These are phyloP conservation scores for Taphrina pruni DNA, from an alignment of 1,139 yeast species.

Conservation along the genomic window DNA sequence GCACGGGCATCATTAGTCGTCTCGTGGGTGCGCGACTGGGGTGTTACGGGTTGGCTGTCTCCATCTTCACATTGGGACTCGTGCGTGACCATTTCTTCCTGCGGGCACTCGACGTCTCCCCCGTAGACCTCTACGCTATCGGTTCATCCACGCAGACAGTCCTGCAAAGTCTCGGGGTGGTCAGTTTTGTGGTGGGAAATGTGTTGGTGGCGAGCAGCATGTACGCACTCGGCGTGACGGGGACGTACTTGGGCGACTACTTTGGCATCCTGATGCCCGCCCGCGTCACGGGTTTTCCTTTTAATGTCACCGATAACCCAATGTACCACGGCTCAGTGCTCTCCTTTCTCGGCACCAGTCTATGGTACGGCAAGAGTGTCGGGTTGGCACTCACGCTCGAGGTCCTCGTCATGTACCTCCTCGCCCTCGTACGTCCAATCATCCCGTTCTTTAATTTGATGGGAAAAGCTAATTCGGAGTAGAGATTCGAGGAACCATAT, in stretches of 20 bases:
- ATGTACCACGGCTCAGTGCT: slow-evolving; percentile 94
- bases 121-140: not conserved
- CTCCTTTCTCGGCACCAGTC: slow-evolving; percentile 87
- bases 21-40: slow-evolving; percentile 71
- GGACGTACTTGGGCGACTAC: slow-evolving; percentile 95
- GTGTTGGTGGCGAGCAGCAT: slow-evolving; percentile 79
- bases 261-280: slow-evolving; percentile 92
- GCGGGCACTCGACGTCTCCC: slow-evolving; percentile 55
- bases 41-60: slow-evolving; percentile 78
- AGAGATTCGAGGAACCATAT: slow-evolving; percentile 62
- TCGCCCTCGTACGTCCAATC: slow-evolving; percentile 61
- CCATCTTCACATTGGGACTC: slow-evolving; percentile 84
- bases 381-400: slow-evolving; percentile 75
- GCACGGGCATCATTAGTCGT: slow-evolving; percentile 74
- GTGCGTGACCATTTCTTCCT: slow-evolving; percentile 79
- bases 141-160: slow-evolving; percentile 56
- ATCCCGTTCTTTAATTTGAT: slow-evolving; percentile 14
- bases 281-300: slow-evolving; percentile 92
- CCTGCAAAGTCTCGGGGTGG: slow-evolving; percentile 46
- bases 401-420: slow-evolving; percentile 78
- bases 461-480: not conserved
- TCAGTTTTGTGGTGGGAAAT: slow-evolving; percentile 66
- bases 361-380: slow-evolving; percentile 85
- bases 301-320: slow-evolving; percentile 87
- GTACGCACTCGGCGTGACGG: slow-evolving; percentile 95